These are phyloP conservation scores for Phytophthora megakarya DNA, from an alignment of 352 stramenopile genomes.

Conservation along the genomic window DNA sequence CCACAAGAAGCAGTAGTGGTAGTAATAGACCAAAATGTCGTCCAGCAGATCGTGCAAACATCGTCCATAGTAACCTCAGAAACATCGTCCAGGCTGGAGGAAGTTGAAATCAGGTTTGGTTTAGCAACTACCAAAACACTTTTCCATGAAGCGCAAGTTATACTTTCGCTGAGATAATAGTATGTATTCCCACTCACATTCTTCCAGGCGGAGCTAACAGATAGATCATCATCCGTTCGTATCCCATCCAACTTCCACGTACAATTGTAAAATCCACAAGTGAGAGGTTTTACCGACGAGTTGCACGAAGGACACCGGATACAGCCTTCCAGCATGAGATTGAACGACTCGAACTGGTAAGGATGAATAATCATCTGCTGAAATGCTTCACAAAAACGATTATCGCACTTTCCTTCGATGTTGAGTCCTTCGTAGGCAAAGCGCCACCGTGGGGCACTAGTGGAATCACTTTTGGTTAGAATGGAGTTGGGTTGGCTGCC, in stretches of 20 bases:
- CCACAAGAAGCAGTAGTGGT: neutral
- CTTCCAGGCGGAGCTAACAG: conserved; percentile 29
- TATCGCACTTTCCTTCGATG: conserved; percentile 33
- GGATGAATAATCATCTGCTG: conserved; percentile 18
- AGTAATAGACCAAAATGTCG: neutral
- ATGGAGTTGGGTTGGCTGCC: neutral
- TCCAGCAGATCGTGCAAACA: conserved; percentile 12
- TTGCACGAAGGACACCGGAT: conserved; percentile 26
- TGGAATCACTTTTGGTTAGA: conserved; percentile 11
- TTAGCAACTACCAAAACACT: conserved; percentile 27
- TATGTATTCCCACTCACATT: conserved; percentile 2
- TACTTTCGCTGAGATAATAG: neutral
- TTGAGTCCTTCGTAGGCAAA: conserved; percentile 28
- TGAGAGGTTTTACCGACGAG: conserved; percentile 6
- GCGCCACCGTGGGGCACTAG: conserved; percentile 14
- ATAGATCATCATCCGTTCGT: neutral
- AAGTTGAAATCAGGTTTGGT: neutral
- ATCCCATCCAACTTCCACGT: conserved; percentile 40
- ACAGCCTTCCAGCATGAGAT: conserved; percentile 19
- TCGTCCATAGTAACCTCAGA: neutral
- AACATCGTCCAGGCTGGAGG: neutral
- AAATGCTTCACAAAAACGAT: conserved; percentile 15
- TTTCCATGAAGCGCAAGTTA: conserved; percentile 10
- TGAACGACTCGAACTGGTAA: conserved; percentile 14
- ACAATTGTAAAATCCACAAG: conserved; percentile 40